A percentile compares a stretch with the other conserved stretches of the same genome.
These are phyloP conservation scores for Eremomyces bilateralis DNA, from an alignment of 495 filamentous ascomycete species.

Conservation along the genomic window DNA sequence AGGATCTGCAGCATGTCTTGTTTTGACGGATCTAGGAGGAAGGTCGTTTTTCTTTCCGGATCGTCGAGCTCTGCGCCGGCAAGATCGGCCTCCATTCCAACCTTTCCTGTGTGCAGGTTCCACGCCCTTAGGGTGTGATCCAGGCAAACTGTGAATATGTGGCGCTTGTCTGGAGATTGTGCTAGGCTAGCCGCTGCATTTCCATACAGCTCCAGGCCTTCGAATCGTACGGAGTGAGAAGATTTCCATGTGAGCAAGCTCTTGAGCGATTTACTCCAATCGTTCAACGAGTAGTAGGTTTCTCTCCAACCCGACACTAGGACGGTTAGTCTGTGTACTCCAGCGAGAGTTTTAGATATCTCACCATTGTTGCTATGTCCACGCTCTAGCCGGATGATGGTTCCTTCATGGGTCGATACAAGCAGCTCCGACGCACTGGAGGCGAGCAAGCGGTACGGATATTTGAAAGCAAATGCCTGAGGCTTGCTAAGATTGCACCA, in stretches of 20 bases:
- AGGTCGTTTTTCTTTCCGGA: conserved; percentile 33
- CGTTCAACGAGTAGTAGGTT: conserved; percentile 53
- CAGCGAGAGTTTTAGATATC: conserved; percentile 13
- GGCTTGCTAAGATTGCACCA: conserved; percentile 57
- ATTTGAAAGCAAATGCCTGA: conserved; percentile 50
- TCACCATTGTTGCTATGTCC: conserved; percentile 44
- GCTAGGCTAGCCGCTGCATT: conserved; percentile 40
- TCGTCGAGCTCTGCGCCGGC: conserved; percentile 28
- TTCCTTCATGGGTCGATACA: conserved; percentile 63
- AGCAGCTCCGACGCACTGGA: conserved; percentile 50
- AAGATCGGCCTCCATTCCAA: conserved; percentile 51
- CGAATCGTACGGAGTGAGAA: conserved; percentile 39
- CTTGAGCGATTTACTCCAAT: conserved; percentile 52
- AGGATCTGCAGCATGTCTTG: conserved; percentile 52
- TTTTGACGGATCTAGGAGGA: conserved; percentile 57
- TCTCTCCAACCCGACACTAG: conserved; percentile 49
- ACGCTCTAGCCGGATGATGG: conserved; percentile 49
- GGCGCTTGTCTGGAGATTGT: conserved; percentile 38
- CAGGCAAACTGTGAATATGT: conserved; percentile 66
- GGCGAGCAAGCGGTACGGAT: conserved; percentile 62
- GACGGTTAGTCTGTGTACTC: conserved; percentile 4
- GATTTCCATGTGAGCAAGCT: conserved; percentile 50
- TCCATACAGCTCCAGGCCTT: conserved; percentile 41
- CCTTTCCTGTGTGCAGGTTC: conserved; percentile 54
- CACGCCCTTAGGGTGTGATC: conserved; percentile 75